These are phyloP conservation scores for Cylindrotheca fusiformis DNA, from an alignment of 108 stramenopile genomes.

Conservation along the genomic window DNA sequence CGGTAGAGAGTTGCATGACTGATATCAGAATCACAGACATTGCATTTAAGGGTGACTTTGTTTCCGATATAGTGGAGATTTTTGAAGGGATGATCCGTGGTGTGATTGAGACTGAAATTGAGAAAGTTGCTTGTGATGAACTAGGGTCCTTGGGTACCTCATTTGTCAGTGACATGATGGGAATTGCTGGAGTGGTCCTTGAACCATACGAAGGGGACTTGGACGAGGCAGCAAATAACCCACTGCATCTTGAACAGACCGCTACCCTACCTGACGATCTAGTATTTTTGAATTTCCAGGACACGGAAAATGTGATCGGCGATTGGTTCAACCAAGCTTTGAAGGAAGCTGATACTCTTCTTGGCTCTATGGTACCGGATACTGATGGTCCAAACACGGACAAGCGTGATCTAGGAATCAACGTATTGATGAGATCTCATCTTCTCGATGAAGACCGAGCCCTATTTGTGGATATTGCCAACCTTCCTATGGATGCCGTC, in stretches of 20 bases:
- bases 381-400: slow-evolving; percentile 1
- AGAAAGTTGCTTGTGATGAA: slow-evolving; percentile 46
- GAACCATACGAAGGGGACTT: slow-evolving; percentile 1
- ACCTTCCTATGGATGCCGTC: slow-evolving; percentile 20
- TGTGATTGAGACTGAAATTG: slow-evolving; percentile 38
- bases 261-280: background rate
- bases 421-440: slow-evolving; percentile 40
- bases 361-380: slow-evolving; percentile 10
- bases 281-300: slow-evolving; percentile 7
- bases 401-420: slow-evolving; percentile 45
- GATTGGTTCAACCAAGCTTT: slow-evolving; percentile 25
- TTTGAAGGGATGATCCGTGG: slow-evolving; percentile 46
- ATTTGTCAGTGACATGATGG: slow-evolving; percentile 21
- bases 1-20: slow-evolving; percentile 30
- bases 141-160: slow-evolving; percentile 27
- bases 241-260: slow-evolving; percentile 16
- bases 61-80: slow-evolving; percentile 35
- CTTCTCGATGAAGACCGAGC: slow-evolving; percentile 42
- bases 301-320: slow-evolving; percentile 14
- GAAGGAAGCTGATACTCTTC: slow-evolving; percentile 11
- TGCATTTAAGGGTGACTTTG: slow-evolving; percentile 50
- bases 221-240: slow-evolving; percentile 5
- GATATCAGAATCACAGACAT: slow-evolving; percentile 49
- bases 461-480: slow-evolving; percentile 29
- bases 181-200: slow-evolving; percentile 12